Conservation (phyloP, 2,329 filamentous ascomycete species). For the Claviceps arundinis region DNA sequence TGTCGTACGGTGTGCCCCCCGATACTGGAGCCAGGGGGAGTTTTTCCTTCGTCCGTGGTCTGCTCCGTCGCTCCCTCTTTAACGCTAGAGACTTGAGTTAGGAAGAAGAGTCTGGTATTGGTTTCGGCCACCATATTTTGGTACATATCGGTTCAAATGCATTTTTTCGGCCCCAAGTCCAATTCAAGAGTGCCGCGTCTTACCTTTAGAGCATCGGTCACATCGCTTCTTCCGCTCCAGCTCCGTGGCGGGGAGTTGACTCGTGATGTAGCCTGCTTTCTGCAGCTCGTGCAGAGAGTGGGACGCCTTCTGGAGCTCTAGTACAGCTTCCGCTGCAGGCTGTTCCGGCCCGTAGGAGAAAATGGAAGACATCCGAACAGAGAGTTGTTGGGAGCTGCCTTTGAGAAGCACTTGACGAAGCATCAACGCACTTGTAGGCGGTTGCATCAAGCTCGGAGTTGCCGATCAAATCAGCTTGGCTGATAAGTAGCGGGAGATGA, state of each 20-base stretch:
- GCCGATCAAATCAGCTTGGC: background rate
- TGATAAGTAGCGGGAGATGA: background rate
- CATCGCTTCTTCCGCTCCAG: slow-evolving; percentile 20
- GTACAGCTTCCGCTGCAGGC: slow-evolving; percentile 10
- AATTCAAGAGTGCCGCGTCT: background rate
- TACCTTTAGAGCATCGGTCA: slow-evolving; percentile 14
- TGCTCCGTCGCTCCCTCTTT: slow-evolving; percentile 1
- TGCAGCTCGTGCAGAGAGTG: slow-evolving; percentile 10
- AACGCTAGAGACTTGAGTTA: slow-evolving; percentile 1
- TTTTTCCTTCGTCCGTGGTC: background rate
- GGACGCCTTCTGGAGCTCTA: slow-evolving; percentile 9
- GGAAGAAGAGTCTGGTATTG: background rate
- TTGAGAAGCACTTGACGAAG: background rate
- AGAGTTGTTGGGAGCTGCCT: background rate
- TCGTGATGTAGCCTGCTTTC: slow-evolving; percentile 15
- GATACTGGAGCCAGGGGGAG: background rate
- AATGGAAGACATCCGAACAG: slow-evolving; percentile 1
- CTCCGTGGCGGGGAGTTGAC: slow-evolving; percentile 13
- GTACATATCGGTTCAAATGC: background rate
- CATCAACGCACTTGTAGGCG: background rate
- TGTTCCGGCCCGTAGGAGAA: slow-evolving; percentile 7
- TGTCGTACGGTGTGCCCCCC: background rate
- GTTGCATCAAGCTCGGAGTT: background rate
- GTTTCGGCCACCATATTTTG: background rate
- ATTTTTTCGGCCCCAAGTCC: background rate